Evolutionary conservation across 306 rosid genomes (phyloP).

Genomic region (Castanospermum australe): DNA sequence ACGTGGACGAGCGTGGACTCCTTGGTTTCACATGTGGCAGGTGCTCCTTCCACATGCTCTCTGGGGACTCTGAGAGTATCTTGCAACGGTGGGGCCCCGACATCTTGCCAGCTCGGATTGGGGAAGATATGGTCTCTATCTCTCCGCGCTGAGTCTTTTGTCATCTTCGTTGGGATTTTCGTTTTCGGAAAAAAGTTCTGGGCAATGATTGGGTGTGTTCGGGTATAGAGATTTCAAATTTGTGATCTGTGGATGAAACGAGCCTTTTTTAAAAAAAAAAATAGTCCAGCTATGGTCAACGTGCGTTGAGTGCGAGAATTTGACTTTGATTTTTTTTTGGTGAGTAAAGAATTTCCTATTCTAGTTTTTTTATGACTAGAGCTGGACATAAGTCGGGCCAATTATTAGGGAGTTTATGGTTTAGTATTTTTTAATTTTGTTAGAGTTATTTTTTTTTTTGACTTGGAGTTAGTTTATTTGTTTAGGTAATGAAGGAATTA

Average conservation of each 20-base stretch:
- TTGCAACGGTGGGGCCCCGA: conserved; percentile 38
- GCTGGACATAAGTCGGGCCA: no score
- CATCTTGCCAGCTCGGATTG: conserved; percentile 63
- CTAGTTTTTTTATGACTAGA: no score
- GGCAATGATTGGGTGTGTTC: neutral
- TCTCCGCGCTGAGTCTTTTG: conserved; percentile 25
- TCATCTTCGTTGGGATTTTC: conserved; percentile 1
- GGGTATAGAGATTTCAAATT: neutral
- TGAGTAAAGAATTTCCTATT: no score
- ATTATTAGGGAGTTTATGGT: no score
- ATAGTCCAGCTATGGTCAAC: no score
- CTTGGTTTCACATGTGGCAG: conserved; percentile 43
- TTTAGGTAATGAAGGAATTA: no score
- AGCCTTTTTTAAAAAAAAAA: no score
- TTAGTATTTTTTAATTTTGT: no score
- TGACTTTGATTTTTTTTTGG: no score
- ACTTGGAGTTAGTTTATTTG: no score
- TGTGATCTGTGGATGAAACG: neutral
- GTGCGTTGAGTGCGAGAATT: no score
- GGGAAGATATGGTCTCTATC: conserved; percentile 48
- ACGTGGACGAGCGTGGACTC: conserved; percentile 54
- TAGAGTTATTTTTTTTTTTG: no score
- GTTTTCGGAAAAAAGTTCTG: neutral
- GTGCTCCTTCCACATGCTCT: conserved; percentile 55
- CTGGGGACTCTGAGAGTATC: neutral